Conservation (phyloP, 2,329 filamentous ascomycete genomes). For the Trichoderma sp. region DNA sequence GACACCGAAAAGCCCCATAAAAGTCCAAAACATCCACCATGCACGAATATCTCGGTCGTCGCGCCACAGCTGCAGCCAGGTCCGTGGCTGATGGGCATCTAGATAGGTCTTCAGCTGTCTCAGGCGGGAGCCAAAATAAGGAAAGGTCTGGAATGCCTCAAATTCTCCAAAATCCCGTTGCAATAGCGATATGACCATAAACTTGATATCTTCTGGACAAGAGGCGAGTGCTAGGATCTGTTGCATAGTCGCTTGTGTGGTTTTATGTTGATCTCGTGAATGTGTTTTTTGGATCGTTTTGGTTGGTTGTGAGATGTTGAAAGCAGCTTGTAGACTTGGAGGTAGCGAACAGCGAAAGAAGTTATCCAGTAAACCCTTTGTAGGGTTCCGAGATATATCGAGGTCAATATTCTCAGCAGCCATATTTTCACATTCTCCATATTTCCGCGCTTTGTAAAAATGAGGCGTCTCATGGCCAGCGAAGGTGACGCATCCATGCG, state of each 20-base stretch:
- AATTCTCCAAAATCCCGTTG: neutral
- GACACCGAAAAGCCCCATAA: neutral
- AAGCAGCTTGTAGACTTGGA: neutral
- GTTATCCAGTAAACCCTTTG: neutral
- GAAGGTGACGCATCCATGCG: neutral
- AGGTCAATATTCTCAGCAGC: neutral
- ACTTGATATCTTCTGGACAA: neutral
- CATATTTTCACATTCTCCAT: neutral
- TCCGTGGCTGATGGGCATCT: neutral
- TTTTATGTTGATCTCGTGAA: neutral
- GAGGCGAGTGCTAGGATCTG: neutral
- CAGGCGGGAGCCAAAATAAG: neutral
- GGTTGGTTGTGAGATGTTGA: neutral
- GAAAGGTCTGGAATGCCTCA: neutral
- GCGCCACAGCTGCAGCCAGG: neutral
- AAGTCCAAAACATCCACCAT: neutral
- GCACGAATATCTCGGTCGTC: neutral
- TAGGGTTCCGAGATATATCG: neutral
- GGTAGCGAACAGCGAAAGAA: neutral
- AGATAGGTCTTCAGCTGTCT: neutral
- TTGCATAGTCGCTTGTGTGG: neutral
- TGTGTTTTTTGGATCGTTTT: neutral
- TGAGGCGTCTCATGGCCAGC: neutral
- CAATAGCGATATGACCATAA: neutral
- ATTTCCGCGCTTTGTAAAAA: neutral